phyloP scores from a whole-genome alignment of 192 early-diverging fungal species.

The Coemansia sp. region DNA sequence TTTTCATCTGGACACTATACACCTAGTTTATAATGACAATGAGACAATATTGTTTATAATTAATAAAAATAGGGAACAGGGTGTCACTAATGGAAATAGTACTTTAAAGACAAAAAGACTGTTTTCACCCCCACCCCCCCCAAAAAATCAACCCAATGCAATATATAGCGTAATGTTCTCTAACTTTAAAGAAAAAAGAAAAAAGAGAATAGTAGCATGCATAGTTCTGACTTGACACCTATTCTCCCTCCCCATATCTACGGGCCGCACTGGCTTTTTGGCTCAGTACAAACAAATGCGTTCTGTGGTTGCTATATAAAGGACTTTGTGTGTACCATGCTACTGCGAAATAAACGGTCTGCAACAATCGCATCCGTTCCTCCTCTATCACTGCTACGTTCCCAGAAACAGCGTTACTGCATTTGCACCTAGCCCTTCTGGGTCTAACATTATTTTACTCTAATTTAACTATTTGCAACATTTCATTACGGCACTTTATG shows the following conservation, averaged over 20 bases:
- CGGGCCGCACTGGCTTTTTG: not conserved
- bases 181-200: not conserved
- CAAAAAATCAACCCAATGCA: not conserved
- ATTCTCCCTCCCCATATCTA: not conserved
- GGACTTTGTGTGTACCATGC: not conserved
- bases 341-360: not conserved
- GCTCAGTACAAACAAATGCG: not conserved
- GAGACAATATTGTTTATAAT: not conserved
- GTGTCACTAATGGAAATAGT: conserved; percentile 2
- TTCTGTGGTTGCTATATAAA: not conserved
- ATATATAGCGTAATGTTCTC: not conserved
- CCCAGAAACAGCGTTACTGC: conserved; percentile 3
- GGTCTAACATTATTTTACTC: not conserved
- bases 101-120: not conserved
- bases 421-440: not conserved
- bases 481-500: not conserved
- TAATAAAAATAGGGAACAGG: not conserved
- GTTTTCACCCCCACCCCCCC: not conserved
- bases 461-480: not conserved
- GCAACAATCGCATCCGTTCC: conserved; percentile 2
- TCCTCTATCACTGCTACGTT: not conserved
- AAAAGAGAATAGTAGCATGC: not conserved
- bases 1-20: no score
- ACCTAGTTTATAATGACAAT: not conserved
- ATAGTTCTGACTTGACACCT: not conserved